Evolutionary conservation across 805 yeast species (phyloP), one percentile per base, ranked within the genome.

Genomic region (Metschnikowia lochheadii): DNA sequence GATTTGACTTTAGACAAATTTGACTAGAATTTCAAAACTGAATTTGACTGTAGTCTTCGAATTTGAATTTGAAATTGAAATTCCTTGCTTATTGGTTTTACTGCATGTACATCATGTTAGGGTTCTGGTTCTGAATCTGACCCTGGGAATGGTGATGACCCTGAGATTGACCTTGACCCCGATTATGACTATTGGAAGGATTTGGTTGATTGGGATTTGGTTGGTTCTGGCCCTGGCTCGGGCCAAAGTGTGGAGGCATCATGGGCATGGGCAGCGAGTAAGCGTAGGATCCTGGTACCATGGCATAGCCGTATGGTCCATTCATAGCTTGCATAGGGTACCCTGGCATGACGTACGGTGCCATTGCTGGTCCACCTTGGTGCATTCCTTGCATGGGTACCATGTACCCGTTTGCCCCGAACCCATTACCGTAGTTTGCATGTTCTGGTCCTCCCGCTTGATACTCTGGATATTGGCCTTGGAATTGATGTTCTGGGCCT

Each of bases 281-380:
- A 5, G 15, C 18, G 17, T 32, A 42, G 38, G n/a, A 14, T n/a
- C 43, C 43, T 11, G 43, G 43, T 3, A 32, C n/a, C 38, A 20
- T 20, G 38, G 38, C 21, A 21, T 42, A 42, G 7, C 38, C 31
- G 38, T 32, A 33, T 17, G 45, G 38, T 10, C 43, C 43, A 20
- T 37, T 37, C 36, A 42, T 42, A 32, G 31, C 38, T 32, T 42
- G 45, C 18, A 42, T 42, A 15, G 38, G 37, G 21, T 42, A 42
- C 34, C 34, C 43, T 23, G 14, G 41, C 43, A 40, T 26, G 14
- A 7, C 18, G 21, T 42, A 42, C 4, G 45, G 21, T 5, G 38
- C 38, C 38, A 42, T 42, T 21, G 18, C 38, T 3, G 45, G 26
- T 5, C 45, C 41, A 4, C 41, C 45, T 18, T 31, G 45, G n/a